Conservation (phyloP, 768 basidiomycete genomes). For the Tricholoma matsutake region DNA sequence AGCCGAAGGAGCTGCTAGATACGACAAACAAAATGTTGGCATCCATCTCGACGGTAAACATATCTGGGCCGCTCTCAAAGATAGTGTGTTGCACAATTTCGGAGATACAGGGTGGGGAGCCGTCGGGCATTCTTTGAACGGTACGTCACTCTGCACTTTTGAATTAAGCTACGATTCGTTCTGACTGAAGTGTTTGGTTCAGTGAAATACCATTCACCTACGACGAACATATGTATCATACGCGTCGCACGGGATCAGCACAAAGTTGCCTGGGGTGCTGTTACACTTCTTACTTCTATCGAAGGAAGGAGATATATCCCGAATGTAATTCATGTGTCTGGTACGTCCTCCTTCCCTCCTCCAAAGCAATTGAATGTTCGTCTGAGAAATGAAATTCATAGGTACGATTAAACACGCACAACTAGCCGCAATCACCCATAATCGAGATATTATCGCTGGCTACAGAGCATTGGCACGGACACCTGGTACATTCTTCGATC, state of each 20-base stretch:
- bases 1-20: too few relatives aligned
- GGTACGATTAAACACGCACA: slow-evolving; percentile 61
- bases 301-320: slow-evolving; percentile 56
- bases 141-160: slow-evolving; percentile 39
- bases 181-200: slow-evolving; percentile 4
- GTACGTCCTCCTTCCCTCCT: slow-evolving; percentile 43
- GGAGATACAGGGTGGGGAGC: slow-evolving; percentile 88
- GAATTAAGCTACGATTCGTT: background rate
- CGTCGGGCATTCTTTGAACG: slow-evolving; percentile 65
- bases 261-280: slow-evolving; percentile 73
- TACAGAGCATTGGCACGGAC: slow-evolving; percentile 53
- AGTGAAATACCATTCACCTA: slow-evolving; percentile 72
- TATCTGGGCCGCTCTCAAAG: too few relatives aligned
- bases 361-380: background rate
- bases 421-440: slow-evolving; percentile 70
- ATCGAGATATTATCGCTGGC: slow-evolving; percentile 66
- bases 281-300: slow-evolving; percentile 66
- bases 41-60: too few relatives aligned
- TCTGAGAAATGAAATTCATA: background rate
- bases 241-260: slow-evolving; percentile 83
- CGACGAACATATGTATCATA: slow-evolving; percentile 80
- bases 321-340: slow-evolving; percentile 77
- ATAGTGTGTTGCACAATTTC: slow-evolving; percentile 51
- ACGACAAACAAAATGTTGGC: too few relatives aligned
- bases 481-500: slow-evolving; percentile 37